These are phyloP conservation scores for Backusella morwellensis DNA, from an alignment of 192 early-diverging fungal genomes.

Conservation along the genomic window DNA sequence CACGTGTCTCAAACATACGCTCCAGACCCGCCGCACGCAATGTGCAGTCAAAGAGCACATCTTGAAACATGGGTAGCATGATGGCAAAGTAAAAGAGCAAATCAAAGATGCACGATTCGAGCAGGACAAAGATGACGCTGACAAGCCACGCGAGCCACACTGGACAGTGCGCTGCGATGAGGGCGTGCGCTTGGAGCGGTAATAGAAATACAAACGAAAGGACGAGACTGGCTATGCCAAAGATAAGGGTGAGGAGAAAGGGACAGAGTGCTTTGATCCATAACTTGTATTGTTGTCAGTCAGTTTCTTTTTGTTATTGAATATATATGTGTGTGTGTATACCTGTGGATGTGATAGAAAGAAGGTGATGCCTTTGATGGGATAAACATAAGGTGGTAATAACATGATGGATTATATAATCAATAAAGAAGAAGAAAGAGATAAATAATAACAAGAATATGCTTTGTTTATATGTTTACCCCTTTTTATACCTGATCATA, in stretches of 20 bases:
- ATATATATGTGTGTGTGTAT: neutral
- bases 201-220: constrained; percentile 56
- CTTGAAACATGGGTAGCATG: constrained; percentile 55
- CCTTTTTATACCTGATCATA: too few species aligned
- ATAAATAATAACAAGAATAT: neutral
- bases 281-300: constrained; percentile 18
- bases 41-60: constrained; percentile 55
- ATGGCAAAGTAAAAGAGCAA: constrained; percentile 55
- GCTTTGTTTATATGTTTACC: too few species aligned
- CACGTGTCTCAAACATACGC: constrained; percentile 42
- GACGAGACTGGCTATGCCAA: constrained; percentile 45
- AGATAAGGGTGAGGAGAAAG: constrained; percentile 46
- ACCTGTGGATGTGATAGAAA: constrained; percentile 10
- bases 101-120: constrained; percentile 49
- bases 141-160: constrained; percentile 61
- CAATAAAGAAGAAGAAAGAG: neutral
- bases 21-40: constrained; percentile 44
- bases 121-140: constrained; percentile 55
- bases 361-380: neutral
- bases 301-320: neutral
- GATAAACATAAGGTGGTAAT: constrained; percentile 3
- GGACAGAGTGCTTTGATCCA: constrained; percentile 52
- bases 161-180: constrained; percentile 49
- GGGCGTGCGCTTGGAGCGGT: constrained; percentile 56
- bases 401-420: neutral